Conservation (phyloP, 768 basidiomycete species). For the Hygrophoropsis aurantiaca region DNA sequence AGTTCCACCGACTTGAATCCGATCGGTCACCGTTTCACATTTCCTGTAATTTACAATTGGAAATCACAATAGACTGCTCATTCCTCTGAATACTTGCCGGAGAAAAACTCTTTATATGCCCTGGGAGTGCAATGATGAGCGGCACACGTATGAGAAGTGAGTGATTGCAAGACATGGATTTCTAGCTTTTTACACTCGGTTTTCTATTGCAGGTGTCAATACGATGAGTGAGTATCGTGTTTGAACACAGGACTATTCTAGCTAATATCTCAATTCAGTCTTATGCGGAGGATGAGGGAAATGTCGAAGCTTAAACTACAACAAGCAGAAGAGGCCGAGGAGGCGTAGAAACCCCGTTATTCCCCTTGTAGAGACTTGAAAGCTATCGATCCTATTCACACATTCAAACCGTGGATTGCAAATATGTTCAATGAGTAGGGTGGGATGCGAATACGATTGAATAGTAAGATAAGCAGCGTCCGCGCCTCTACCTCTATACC, state of each 20-base stretch:
- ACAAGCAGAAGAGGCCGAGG: conserved; percentile 39
- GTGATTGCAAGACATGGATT: conserved; percentile 22
- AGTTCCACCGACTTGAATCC: conserved; percentile 9
- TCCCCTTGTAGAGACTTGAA: neutral
- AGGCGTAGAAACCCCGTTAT: conserved; percentile 16
- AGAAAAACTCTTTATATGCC: conserved; percentile 74
- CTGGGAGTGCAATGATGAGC: conserved; percentile 94
- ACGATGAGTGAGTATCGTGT: conserved; percentile 75
- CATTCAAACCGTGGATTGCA: neutral
- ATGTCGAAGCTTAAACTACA: conserved; percentile 69
- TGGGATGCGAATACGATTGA: neutral
- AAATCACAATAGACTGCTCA: conserved; percentile 57
- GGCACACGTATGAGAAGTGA: conserved; percentile 83
- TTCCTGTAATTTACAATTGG: conserved; percentile 2
- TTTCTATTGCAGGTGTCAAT: conserved; percentile 73
- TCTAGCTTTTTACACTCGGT: neutral
- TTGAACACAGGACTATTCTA: neutral
- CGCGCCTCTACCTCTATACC: conserved; percentile 15
- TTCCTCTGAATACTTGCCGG: conserved; percentile 87
- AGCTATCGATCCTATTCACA: too few species aligned
- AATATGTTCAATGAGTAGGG: conserved; percentile 9
- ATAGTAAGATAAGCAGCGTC: conserved; percentile 3
- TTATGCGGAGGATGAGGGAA: conserved; percentile 85
- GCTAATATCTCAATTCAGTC: conserved; percentile 43
- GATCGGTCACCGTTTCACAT: neutral